phyloP scores from a whole-genome alignment of 1,139 yeast species.

The Eremothecium coryli region DNA sequence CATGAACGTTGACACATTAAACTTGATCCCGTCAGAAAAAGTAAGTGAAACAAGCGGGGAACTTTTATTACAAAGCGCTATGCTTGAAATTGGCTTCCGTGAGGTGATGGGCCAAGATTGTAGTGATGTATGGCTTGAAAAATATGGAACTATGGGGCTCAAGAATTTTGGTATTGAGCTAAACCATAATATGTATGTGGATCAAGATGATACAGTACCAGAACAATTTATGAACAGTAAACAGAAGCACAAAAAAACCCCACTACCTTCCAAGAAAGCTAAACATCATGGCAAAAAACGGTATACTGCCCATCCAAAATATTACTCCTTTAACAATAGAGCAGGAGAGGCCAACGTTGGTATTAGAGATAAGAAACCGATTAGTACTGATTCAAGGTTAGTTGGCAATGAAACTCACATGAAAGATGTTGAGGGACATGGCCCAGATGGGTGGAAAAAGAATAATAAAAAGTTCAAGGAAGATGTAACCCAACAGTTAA shows the following conservation, averaged over 20 bases:
- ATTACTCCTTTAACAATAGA: slow-evolving; percentile 71
- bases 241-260: slow-evolving; percentile 7
- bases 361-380: slow-evolving; percentile 70
- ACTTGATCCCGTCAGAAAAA: slow-evolving; percentile 8
- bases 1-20: slow-evolving; percentile 28
- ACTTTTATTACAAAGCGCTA: slow-evolving; percentile 42
- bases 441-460: slow-evolving; percentile 52
- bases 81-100: slow-evolving; percentile 66
- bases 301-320: slow-evolving; percentile 19
- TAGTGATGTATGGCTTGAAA: slow-evolving; percentile 41
- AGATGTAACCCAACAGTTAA: slow-evolving; percentile 45
- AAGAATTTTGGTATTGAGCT: slow-evolving; percentile 10
- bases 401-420: slow-evolving; percentile 55
- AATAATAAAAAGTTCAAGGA: slow-evolving; percentile 39
- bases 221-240: slow-evolving; percentile 11
- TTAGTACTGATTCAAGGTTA: slow-evolving; percentile 73
- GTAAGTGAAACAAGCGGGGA: slow-evolving; percentile 9
- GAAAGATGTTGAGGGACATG: slow-evolving; percentile 68
- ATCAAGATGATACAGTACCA: slow-evolving; percentile 27
- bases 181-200: slow-evolving; percentile 22
- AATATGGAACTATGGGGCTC: slow-evolving; percentile 11
- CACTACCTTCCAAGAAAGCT: slow-evolving; percentile 18
- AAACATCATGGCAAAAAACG: slow-evolving; percentile 3
- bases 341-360: slow-evolving; percentile 87
- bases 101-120: slow-evolving; percentile 42